phyloP scores from a whole-genome alignment of 352 stramenopile species.

The Pythium oligandrum region DNA sequence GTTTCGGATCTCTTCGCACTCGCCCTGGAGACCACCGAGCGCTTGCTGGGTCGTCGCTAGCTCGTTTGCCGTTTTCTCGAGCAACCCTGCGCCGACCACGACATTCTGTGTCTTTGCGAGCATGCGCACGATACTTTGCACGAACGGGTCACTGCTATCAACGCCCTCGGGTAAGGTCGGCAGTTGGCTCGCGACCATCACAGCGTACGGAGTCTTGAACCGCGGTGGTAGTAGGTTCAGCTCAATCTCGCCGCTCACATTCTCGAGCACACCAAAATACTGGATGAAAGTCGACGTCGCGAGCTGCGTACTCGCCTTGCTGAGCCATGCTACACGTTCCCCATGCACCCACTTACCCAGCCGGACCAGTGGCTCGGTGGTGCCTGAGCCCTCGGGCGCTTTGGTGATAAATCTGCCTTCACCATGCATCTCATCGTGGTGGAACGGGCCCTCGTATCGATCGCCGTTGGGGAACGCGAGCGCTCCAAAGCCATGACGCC shows the following conservation, averaged over 20 bases:
- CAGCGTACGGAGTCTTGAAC: constrained; percentile 72
- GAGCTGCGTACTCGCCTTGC: constrained; percentile 58
- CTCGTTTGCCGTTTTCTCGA: constrained; percentile 45
- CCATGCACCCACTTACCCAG: constrained; percentile 59
- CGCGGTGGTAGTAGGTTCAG: constrained; percentile 58
- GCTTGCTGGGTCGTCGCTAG: constrained; percentile 26
- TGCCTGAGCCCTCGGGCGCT: constrained; percentile 10
- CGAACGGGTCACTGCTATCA: constrained; percentile 56
- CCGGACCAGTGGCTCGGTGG: constrained; percentile 53
- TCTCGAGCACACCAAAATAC: constrained; percentile 50
- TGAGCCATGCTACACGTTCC: constrained; percentile 62
- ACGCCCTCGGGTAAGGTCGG: constrained; percentile 69
- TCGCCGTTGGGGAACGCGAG: constrained; percentile 87
- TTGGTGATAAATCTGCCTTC: constrained; percentile 64
- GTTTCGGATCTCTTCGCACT: constrained; percentile 45
- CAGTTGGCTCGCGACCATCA: constrained; percentile 75
- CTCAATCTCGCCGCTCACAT: constrained; percentile 47
- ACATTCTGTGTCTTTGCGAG: constrained; percentile 77
- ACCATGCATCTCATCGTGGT: constrained; percentile 80
- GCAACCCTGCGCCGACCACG: constrained; percentile 54
- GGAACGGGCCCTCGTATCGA: constrained; percentile 88
- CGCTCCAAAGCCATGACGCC: constrained; percentile 70
- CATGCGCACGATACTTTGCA: constrained; percentile 62
- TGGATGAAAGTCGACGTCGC: constrained; percentile 72
- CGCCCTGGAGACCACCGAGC: background rate